Base-by-base conservation (phyloP, 768 basidiomycete genomes). In the Panaeolus cyanescens region DNA sequence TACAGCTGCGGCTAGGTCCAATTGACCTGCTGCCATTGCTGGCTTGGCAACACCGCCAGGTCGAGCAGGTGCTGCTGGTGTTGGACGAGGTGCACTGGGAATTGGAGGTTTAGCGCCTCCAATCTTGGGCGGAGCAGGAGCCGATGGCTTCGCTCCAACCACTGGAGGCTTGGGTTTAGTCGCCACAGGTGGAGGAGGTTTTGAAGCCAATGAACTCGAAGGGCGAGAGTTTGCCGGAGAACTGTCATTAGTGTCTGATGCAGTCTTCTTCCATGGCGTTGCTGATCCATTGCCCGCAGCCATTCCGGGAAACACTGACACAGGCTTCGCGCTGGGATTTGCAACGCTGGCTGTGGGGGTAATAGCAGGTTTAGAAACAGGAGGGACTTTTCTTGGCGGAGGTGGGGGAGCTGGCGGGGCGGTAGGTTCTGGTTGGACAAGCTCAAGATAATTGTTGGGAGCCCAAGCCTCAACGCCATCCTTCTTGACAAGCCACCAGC, bases 401-500 rank as follows among this genome's bases (percentile, higher is more conserved):
- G 90, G 88, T 0, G 92, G 90, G 0, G 91, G 86, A 0, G 90
- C 80, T 22, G 88, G 80, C 0, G 86, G 78, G 1, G 88, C 82
- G 40, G 85, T 86, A 2, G 87, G 82, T 65, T 84, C 86, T 20
- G 85, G 85, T 17, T 88, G 87, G 4, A 90, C 84, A 32, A 90
- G 82, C 71, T 97, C 95, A 6, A 96, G 86, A 70, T 95, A 97
- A 73, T 94, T 95, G 65, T 90, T 88, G 2, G 97, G 97, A 19
- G 96, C 94, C 95, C 96, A 99, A 13, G 94, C 97, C 71, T 98
- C 95, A 17, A 78, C 75, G 2, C 84, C 84, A 56, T 81, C 83
- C 74, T 91, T 94, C 81, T 90, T 92, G 59, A 98, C 90, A 32
- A 97, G 81, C 96, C 97, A 99, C 97, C 97, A 99, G 2, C 96